Evolutionary conservation across 2,329 filamentous ascomycete genomes (phyloP).

Genomic region (Stachybotrys elegans): DNA sequence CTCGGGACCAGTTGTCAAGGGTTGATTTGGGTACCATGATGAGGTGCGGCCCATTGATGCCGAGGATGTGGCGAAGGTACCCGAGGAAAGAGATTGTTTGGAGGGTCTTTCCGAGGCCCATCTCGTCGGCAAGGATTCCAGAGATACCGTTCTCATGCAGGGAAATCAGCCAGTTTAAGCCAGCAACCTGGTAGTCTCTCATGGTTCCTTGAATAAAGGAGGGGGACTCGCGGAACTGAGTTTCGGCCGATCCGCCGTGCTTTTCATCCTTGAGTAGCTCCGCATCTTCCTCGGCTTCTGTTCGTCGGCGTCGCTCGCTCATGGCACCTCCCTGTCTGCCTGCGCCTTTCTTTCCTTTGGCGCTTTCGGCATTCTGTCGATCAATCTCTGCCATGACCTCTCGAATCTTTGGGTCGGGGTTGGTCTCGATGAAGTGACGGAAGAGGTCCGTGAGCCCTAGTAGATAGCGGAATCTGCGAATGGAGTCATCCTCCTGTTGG

Average conservation of each 20-base stretch:
- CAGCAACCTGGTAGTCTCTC: slow-evolving; percentile 94
- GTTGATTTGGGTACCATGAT: slow-evolving; percentile 95
- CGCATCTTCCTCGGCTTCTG: slow-evolving; percentile 95
- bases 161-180: slow-evolving; percentile 96
- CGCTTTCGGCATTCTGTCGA: slow-evolving; percentile 75
- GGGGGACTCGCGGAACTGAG: slow-evolving; percentile 90
- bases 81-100: slow-evolving; percentile 97
- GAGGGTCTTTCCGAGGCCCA: slow-evolving; percentile 96
- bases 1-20: slow-evolving; percentile 95
- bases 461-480: slow-evolving; percentile 89
- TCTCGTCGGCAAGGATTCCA: slow-evolving; percentile 95
- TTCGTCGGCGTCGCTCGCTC: slow-evolving; percentile 74
- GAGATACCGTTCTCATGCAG: slow-evolving; percentile 98
- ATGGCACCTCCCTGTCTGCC: slow-evolving; percentile 80
- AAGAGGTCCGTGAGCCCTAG: slow-evolving; percentile 94
- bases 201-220: slow-evolving; percentile 83
- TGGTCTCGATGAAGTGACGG: slow-evolving; percentile 97
- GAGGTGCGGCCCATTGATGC: slow-evolving; percentile 85
- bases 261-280: slow-evolving; percentile 85
- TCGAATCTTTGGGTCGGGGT: slow-evolving; percentile 90
- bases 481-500: slow-evolving; percentile 90
- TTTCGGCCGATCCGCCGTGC: slow-evolving; percentile 77
- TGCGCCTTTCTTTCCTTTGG: slow-evolving; percentile 66
- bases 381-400: slow-evolving; percentile 94
- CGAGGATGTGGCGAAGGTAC: slow-evolving; percentile 86